phyloP scores from a whole-genome alignment of 768 basidiomycete genomes.

The Candolleomyces eurysporus region DNA sequence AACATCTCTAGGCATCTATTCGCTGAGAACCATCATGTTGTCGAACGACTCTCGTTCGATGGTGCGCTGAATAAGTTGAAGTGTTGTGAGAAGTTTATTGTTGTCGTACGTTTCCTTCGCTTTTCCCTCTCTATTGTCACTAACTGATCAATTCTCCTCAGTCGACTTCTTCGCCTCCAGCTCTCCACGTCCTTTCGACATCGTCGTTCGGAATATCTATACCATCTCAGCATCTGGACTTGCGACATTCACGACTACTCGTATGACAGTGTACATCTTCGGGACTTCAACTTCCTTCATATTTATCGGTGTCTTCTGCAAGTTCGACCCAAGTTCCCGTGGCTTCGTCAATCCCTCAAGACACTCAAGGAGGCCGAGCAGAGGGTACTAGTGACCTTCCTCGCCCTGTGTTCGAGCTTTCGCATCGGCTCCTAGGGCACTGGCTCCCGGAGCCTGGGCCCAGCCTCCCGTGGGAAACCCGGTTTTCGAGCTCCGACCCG shows the following conservation, averaged over 20 bases:
- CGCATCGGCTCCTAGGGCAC: slow-evolving; percentile 63
- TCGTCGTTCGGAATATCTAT: no score
- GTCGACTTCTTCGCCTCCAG: no score
- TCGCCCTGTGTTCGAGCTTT: slow-evolving; percentile 58
- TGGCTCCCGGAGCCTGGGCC: no score
- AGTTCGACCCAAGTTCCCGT: neutral
- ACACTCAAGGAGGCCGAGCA: no score
- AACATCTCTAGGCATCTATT: slow-evolving; percentile 26
- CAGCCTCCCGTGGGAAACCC: no score
- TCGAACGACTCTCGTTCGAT: slow-evolving; percentile 46
- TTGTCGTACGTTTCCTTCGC: slow-evolving; percentile 46
- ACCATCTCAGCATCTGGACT: no score
- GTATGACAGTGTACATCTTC: neutral
- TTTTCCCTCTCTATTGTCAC: no score
- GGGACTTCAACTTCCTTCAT: slow-evolving; percentile 3
- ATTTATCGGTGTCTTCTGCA: neutral
- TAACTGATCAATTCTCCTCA: no score
- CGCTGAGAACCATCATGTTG: slow-evolving; percentile 40
- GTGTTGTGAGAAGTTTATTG: slow-evolving; percentile 48
- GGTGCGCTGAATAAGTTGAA: slow-evolving; percentile 42
- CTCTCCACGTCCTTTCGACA: no score
- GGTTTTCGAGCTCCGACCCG: no score
- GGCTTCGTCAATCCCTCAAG: neutral
- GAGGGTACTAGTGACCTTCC: slow-evolving; percentile 15
- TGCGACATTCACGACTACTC: neutral